Evolutionary conservation across 352 stramenopile species (phyloP).

Genomic region (Phytophthora capsici): DNA sequence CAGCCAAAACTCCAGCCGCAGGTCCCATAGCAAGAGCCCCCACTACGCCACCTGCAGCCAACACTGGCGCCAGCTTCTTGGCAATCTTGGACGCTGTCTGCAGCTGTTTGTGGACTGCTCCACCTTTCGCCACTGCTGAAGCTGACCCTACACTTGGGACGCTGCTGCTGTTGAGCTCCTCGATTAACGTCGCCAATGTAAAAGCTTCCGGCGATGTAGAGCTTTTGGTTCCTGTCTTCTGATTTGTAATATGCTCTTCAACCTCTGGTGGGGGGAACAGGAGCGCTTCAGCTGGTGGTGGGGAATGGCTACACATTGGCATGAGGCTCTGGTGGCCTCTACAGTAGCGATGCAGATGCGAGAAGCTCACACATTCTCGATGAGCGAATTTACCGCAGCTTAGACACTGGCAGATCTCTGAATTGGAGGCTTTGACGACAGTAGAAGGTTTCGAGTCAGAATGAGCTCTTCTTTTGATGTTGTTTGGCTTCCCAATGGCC

Average conservation of each 20-base stretch:
- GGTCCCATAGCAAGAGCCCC: slow-evolving; percentile 60
- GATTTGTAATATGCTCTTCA: neutral
- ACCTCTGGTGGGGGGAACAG: slow-evolving; percentile 24
- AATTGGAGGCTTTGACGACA: neutral
- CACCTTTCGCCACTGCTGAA: slow-evolving; percentile 1
- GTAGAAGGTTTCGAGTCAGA: slow-evolving; percentile 1
- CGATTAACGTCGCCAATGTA: slow-evolving; percentile 44
- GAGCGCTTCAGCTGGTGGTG: slow-evolving; percentile 11
- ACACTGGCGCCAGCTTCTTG: slow-evolving; percentile 50
- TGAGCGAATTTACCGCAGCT: slow-evolving; percentile 61
- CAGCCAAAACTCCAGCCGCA: slow-evolving; percentile 55
- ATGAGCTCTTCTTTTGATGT: slow-evolving; percentile 2
- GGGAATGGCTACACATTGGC: slow-evolving; percentile 38
- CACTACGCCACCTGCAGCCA: slow-evolving; percentile 67
- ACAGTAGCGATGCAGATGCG: slow-evolving; percentile 57
- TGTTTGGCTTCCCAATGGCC: slow-evolving; percentile 29
- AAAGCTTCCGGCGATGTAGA: slow-evolving; percentile 18
- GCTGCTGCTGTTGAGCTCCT: slow-evolving; percentile 38
- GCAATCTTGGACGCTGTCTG: slow-evolving; percentile 38
- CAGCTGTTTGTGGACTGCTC: slow-evolving; percentile 11
- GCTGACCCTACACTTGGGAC: slow-evolving; percentile 7
- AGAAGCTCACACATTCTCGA: slow-evolving; percentile 58
- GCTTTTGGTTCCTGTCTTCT: slow-evolving; percentile 2
- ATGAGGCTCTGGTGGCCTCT: slow-evolving; percentile 43
- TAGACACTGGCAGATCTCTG: slow-evolving; percentile 58